phyloP scores from a whole-genome alignment of 2,329 filamentous ascomycete genomes.

The Aspergillus fijiensis region DNA sequence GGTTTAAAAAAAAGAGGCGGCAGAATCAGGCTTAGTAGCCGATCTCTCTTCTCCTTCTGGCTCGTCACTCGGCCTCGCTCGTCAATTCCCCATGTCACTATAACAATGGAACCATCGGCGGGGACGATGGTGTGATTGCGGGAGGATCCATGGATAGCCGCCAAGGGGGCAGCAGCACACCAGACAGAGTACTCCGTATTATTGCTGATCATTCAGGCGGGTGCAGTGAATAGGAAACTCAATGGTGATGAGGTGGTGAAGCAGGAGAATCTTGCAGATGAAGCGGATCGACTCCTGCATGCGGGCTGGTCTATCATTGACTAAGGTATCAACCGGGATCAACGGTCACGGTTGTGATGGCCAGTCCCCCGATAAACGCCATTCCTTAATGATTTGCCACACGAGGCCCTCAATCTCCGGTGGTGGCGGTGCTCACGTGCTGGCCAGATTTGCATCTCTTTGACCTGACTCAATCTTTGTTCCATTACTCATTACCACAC shows the following conservation, averaged over 20 bases:
- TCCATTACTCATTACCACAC: neutral
- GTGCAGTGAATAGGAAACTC: neutral
- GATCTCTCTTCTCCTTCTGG: neutral
- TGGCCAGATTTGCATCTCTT: neutral
- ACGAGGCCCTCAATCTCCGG: conserved; percentile 1
- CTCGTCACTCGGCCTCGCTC: conserved; percentile 1
- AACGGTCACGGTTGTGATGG: neutral
- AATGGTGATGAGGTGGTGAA: neutral
- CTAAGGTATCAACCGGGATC: neutral
- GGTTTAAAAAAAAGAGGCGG: neutral
- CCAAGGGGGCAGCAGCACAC: neutral
- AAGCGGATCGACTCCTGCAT: neutral
- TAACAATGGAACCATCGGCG: conserved; percentile 26
- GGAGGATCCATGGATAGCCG: neutral
- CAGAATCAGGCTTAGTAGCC: neutral
- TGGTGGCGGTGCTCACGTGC: neutral
- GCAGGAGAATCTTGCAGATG: neutral
- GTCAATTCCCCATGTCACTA: conserved; percentile 21
- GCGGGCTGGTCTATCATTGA: neutral
- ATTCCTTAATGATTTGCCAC: neutral
- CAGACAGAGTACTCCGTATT: too few species aligned
- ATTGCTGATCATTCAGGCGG: neutral
- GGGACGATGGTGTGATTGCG: conserved; percentile 26
- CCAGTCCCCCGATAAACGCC: neutral
- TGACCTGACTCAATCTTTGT: neutral